A percentile compares a stretch with the other conserved stretches of the same genome.
These are phyloP conservation scores for Solanum tarapatanum DNA, from an alignment of 257 asterid species.

Conservation along the genomic window DNA sequence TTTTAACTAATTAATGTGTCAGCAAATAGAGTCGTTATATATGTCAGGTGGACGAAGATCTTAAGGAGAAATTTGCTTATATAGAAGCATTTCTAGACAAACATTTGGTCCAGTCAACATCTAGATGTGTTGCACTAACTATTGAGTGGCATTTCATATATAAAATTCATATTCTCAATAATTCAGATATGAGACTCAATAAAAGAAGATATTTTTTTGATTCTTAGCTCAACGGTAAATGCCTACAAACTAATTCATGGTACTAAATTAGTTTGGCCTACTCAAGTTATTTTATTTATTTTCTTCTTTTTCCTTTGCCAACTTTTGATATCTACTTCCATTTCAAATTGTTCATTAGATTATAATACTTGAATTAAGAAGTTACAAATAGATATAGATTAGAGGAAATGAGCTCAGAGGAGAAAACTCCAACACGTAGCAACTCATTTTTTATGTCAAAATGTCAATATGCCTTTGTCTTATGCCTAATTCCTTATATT, in stretches of 20 bases:
- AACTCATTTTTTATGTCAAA: slow-evolving; percentile 26
- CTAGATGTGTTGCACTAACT: no score
- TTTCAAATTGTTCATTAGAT: neutral
- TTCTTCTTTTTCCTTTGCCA: neutral
- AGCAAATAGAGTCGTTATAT: no score
- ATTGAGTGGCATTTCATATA: no score
- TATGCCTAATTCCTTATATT: slow-evolving; percentile 22
- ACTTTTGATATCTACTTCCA: neutral
- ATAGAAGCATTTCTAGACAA: no score
- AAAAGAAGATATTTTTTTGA: no score
- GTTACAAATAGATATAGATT: neutral
- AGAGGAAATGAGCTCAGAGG: slow-evolving; percentile 13
- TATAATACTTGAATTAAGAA: neutral
- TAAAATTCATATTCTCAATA: no score
- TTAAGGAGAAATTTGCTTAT: no score
- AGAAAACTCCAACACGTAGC: slow-evolving; percentile 39
- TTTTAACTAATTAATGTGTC: no score
- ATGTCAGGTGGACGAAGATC: no score
- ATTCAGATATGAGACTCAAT: no score
- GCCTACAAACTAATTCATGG: neutral
- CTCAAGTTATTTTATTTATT: neutral
- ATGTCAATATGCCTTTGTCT: slow-evolving; percentile 46
- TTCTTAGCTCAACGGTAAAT: no score
- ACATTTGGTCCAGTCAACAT: no score
- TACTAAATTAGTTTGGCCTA: neutral